phyloP scores from a whole-genome alignment of 805 yeast species.

The Ascoidea rubescens region DNA sequence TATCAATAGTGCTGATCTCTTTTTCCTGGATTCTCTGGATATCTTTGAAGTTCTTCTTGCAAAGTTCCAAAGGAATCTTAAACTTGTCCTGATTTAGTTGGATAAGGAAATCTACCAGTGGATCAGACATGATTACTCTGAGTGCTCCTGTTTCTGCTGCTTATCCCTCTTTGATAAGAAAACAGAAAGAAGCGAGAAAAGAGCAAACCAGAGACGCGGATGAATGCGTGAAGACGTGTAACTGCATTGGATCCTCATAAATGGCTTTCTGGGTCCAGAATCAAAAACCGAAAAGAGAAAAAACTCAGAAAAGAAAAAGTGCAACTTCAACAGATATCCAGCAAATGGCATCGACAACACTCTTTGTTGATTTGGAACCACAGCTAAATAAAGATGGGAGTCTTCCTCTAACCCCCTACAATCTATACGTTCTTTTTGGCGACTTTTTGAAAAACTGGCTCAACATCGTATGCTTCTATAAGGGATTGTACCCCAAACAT shows the following conservation, averaged over 20 bases:
- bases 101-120: conserved; percentile 6
- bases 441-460: neutral
- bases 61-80: conserved; percentile 9
- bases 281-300: too few relatives aligned
- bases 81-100: conserved; percentile 6
- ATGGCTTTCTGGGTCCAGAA: too few relatives aligned
- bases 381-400: neutral
- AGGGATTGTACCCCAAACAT: neutral
- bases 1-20: neutral
- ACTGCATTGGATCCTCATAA: too few relatives aligned
- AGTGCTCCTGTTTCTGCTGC: too few relatives aligned
- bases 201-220: too few relatives aligned
- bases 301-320: too few relatives aligned
- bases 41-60: conserved; percentile 9
- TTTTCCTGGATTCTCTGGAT: conserved; percentile 8
- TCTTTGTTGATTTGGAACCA: neutral
- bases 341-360: too few relatives aligned
- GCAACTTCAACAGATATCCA: too few relatives aligned
- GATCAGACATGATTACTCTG: neutral
- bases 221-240: too few relatives aligned
- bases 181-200: too few relatives aligned
- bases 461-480: too few relatives aligned
- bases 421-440: neutral
- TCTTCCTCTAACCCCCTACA: neutral
- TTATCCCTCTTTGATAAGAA: too few relatives aligned